Evolutionary conservation across 805 yeast species (phyloP), one percentile per base, ranked within the genome.

Genomic region (Debaryomyces castellii): DNA sequence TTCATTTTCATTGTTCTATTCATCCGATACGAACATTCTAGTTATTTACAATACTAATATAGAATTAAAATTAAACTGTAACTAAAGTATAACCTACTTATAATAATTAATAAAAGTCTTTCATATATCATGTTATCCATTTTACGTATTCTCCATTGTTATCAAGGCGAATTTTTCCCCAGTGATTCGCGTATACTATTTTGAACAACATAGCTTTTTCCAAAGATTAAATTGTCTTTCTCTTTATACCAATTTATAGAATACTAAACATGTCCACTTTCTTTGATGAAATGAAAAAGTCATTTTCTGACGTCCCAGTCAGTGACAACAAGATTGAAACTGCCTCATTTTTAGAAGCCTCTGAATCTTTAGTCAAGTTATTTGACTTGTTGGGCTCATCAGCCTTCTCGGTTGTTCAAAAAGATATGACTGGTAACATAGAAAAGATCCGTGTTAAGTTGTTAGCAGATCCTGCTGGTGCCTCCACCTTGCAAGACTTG

Each of bases 401-500:
- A 25, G 96, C 96, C 11, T 89, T 89, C 58, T 65, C 82, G 12
- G 89, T 87, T 34, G 96, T 89, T 47, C 95, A 88, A 63, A 85
- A 76, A 53, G 97, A 89, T 64, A 83, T 89, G 87, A 83, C 79
- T 25, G 97, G 97, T 32, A 89, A 89, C 67, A 85, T 89, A 64
- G 73, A 75, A 48, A 89, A 89, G 66, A 78, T 89, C 54, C 76
- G 90, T 52, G 73, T 81, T 39, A 80, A 84, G 59, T 74, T 85
- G 52, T 74, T 83, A 48, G 75, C 82, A 6, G 78, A 82, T 45
- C 96, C 96, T 38, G 78, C 71, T 33, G 67, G 70, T 44, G 74
- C 87, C 23, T 61, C 71, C n/a, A 84, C 95, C 21, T 76, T 89
- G 56, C 96, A 90, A 70, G 89, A 80, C 50, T 73, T 89, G 62